A percentile compares a stretch with the other conserved stretches of the same genome.
Conservation (phyloP, 108 stramenopile genomes). For the Schizochytrium sp. region DNA sequence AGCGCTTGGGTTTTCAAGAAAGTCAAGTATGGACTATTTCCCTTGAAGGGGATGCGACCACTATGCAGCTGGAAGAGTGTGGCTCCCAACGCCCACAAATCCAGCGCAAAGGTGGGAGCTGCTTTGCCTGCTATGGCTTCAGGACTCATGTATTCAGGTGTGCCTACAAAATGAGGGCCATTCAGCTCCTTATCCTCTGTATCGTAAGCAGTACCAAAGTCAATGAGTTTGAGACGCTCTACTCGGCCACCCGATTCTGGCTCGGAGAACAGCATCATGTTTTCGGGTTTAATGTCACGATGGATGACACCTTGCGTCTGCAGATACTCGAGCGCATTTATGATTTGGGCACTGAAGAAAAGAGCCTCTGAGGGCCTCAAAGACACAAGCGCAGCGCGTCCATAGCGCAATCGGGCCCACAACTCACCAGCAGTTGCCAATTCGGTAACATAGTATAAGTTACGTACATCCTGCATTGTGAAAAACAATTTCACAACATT, state of each 20-base stretch:
- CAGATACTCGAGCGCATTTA: conserved; percentile 89
- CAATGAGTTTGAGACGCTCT: conserved; percentile 87
- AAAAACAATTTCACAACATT: conserved; percentile 84
- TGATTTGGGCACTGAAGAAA: conserved; percentile 84
- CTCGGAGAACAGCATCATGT: conserved; percentile 79
- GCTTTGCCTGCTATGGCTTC: conserved; percentile 86
- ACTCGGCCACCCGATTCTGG: conserved; percentile 74
- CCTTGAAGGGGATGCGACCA: conserved; percentile 58
- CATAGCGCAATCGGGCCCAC: conserved; percentile 82
- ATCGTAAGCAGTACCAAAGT: conserved; percentile 98
- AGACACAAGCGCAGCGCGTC: background rate
- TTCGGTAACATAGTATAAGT: conserved; percentile 88
- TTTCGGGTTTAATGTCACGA: conserved; percentile 96
- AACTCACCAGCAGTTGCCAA: conserved; percentile 85
- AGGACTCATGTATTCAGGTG: conserved; percentile 98
- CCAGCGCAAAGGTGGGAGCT: conserved; percentile 53
- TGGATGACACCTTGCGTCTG: conserved; percentile 92
- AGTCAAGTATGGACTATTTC: conserved; percentile 40
- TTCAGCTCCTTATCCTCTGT: conserved; percentile 89
- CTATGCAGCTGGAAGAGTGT: conserved; percentile 59
- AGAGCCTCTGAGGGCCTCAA: conserved; percentile 79
- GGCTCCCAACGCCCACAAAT: conserved; percentile 61
- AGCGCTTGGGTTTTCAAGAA: conserved; percentile 59
- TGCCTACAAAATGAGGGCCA: conserved; percentile 98
- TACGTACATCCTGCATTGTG: conserved; percentile 87